Evolutionary conservation across 495 filamentous ascomycete genomes (phyloP).

Genomic region (Penicillium lividum): DNA sequence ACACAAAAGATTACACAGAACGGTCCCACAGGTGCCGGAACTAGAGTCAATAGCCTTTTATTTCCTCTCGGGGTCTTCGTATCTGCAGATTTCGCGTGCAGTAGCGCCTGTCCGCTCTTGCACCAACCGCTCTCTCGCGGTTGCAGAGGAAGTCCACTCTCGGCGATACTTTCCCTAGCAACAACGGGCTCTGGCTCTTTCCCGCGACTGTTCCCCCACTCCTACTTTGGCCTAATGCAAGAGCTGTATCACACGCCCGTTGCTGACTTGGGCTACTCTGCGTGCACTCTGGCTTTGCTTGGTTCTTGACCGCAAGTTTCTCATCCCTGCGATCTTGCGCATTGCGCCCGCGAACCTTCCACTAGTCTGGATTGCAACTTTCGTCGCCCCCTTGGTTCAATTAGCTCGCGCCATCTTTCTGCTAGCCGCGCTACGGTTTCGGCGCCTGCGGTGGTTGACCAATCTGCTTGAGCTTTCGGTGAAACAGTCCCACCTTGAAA

Average conservation of each 20-base stretch:
- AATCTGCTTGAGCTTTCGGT: conserved; percentile 6
- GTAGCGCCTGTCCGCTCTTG: background rate
- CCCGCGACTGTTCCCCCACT: background rate
- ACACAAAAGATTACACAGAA: background rate
- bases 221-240: background rate
- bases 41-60: background rate
- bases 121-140: conserved; percentile 12
- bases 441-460: background rate
- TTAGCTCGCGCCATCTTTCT: background rate
- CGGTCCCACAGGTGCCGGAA: conserved; percentile 2
- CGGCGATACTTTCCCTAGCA: background rate
- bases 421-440: conserved; percentile 8
- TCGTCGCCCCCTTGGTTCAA: background rate
- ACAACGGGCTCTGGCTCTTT: conserved; percentile 2
- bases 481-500: conserved; percentile 13
- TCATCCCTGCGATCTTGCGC: background rate
- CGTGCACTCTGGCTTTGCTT: background rate
- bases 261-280: background rate
- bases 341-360: background rate
- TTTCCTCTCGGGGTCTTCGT: background rate
- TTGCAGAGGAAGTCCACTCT: conserved; percentile 18
- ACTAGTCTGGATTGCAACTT: conserved; percentile 14
- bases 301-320: background rate
- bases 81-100: background rate
- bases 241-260: background rate